A percentile compares a stretch with the other conserved stretches of the same genome.
Evolutionary conservation across 2,329 filamentous ascomycete genomes (phyloP).

Genomic region (Fusarium burgessii): DNA sequence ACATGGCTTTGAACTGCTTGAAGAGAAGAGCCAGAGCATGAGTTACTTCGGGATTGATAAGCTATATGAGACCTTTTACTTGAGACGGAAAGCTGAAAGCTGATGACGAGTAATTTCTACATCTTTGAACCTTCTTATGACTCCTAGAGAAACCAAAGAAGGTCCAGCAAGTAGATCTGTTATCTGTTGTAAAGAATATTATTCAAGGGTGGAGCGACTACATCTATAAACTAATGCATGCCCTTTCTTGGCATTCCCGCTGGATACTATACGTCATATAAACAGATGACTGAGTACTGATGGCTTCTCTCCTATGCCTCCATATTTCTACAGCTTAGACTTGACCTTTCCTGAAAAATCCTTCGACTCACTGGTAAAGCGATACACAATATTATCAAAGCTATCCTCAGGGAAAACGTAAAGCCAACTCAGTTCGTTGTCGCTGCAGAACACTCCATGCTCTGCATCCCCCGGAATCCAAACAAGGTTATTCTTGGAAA

Average conservation of each 20-base stretch:
- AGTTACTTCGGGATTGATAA: constrained; percentile 5
- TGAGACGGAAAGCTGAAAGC: neutral
- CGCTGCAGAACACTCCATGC: constrained; percentile 41
- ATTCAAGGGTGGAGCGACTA: neutral
- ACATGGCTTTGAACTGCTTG: constrained; percentile 31
- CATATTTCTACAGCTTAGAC: constrained; percentile 6
- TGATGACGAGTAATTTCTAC: neutral
- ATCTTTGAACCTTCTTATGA: neutral
- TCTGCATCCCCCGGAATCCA: constrained; percentile 44
- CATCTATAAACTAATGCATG: neutral
- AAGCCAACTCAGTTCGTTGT: constrained; percentile 36
- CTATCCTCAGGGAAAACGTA: constrained; percentile 43
- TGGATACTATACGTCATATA: neutral
- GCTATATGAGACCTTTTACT: constrained; percentile 30
- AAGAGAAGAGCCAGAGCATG: constrained; percentile 16
- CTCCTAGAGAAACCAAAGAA: neutral
- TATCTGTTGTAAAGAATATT: neutral
- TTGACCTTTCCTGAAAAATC: neutral
- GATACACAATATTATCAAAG: constrained; percentile 42
- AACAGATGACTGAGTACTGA: neutral
- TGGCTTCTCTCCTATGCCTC: too few relatives aligned
- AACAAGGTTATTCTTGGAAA: constrained; percentile 33
- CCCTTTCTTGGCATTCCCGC: neutral
- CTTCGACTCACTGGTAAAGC: constrained; percentile 34
- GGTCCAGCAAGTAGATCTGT: too few relatives aligned